These are phyloP conservation scores for Lactarius trivialis DNA, from an alignment of 768 basidiomycete genomes.

Conservation along the genomic window DNA sequence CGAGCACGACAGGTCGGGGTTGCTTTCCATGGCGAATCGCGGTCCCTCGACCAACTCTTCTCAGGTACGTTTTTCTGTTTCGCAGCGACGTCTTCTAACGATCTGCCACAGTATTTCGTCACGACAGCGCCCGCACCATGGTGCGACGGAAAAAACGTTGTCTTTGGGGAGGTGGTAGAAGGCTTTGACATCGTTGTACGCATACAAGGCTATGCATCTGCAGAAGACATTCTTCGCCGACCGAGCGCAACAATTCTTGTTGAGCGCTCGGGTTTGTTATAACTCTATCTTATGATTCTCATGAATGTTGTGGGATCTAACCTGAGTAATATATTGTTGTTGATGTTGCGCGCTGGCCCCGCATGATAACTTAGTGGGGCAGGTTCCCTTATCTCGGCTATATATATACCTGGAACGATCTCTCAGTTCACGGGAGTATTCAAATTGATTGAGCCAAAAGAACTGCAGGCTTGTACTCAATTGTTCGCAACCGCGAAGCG, in stretches of 20 bases:
- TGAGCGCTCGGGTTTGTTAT: constrained; percentile 19
- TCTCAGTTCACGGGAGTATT: background rate
- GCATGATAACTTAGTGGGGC: background rate
- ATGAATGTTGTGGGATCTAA: constrained; percentile 1
- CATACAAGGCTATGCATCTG: constrained; percentile 39
- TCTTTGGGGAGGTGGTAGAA: constrained; percentile 62
- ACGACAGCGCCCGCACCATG: constrained; percentile 68
- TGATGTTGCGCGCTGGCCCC: background rate
- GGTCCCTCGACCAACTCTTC: constrained; percentile 78
- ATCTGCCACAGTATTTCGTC: constrained; percentile 57
- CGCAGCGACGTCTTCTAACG: background rate
- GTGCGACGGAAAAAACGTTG: constrained; percentile 63
- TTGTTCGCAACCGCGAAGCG: background rate
- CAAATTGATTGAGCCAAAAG: constrained; percentile 1
- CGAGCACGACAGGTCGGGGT: constrained; percentile 54
- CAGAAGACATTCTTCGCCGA: constrained; percentile 21
- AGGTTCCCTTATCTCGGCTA: background rate
- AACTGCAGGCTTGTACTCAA: background rate
- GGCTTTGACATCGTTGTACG: constrained; percentile 59
- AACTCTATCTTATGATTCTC: constrained; percentile 8
- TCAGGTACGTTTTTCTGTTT: constrained; percentile 38
- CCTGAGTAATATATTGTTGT: constrained; percentile 12
- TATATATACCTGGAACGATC: background rate
- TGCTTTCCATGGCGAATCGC: constrained; percentile 86
- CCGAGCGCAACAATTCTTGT: constrained; percentile 20